Percentiles rank a stretch among this genome's conserved stretches.
Evolutionary conservation across 345 rosid species (phyloP).

Genomic region (Moricandia arvensis): DNA sequence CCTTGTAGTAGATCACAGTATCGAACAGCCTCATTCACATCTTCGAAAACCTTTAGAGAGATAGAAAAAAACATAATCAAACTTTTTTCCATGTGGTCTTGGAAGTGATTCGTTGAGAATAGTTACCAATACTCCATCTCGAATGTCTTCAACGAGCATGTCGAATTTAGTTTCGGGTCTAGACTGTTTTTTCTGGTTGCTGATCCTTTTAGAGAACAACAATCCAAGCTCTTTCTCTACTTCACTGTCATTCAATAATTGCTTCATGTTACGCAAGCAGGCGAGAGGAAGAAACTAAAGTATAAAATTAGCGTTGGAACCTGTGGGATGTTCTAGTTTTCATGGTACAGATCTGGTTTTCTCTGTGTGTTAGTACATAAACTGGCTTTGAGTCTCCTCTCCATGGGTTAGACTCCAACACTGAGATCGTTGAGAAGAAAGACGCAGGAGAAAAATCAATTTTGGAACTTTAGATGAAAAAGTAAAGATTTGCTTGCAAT

Average conservation of each 20-base stretch:
- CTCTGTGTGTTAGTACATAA: constrained; percentile 72
- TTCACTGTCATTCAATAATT: constrained; percentile 49
- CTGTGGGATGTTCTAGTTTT: constrained; percentile 88
- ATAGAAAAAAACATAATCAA: neutral
- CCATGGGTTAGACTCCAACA: constrained; percentile 96
- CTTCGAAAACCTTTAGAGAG: constrained; percentile 75
- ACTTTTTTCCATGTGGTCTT: neutral
- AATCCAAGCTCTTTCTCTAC: constrained; percentile 91
- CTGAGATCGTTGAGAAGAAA: constrained; percentile 40
- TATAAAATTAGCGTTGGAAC: constrained; percentile 39
- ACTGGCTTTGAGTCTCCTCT: constrained; percentile 83
- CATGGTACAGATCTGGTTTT: constrained; percentile 91
- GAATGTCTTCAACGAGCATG: constrained; percentile 92
- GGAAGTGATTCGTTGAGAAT: constrained; percentile 3
- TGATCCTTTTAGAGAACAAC: constrained; percentile 55
- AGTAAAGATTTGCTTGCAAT: neutral
- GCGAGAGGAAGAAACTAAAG: constrained; percentile 5
- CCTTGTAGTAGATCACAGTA: constrained; percentile 92
- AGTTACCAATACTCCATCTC: constrained; percentile 89
- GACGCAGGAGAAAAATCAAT: neutral
- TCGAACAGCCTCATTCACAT: constrained; percentile 77
- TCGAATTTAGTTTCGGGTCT: constrained; percentile 68
- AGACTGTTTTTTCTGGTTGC: constrained; percentile 60
- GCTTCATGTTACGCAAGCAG: neutral
- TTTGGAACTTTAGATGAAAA: neutral